Conservation (phyloP, 768 basidiomycete species). For the Sutorius australiensis region DNA sequence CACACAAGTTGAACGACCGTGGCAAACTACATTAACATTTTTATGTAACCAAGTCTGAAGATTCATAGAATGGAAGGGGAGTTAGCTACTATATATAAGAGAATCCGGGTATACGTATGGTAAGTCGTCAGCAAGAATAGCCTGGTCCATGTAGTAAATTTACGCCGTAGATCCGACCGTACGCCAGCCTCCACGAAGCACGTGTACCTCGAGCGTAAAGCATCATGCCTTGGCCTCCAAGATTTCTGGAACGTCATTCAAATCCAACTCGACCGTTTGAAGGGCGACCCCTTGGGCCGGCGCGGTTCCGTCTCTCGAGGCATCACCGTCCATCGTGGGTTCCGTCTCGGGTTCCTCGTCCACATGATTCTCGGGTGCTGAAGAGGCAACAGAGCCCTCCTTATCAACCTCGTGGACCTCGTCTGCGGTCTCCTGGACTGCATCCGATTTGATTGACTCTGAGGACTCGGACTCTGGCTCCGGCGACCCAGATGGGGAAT, state of each 20-base stretch:
- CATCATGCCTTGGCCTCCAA: constrained; percentile 19
- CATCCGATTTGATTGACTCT: constrained; percentile 3
- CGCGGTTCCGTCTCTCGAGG: constrained; percentile 3
- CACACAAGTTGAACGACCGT: background rate
- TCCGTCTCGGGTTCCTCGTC: constrained; percentile 7
- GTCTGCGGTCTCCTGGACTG: constrained; percentile 7
- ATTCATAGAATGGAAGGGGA: background rate
- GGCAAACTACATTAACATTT: background rate
- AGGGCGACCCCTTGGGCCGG: constrained; percentile 2
- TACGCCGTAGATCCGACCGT: constrained; percentile 5
- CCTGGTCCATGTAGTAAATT: constrained; percentile 2
- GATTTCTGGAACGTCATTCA: constrained; percentile 13
- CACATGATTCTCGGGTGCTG: constrained; percentile 5
- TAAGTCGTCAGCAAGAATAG: constrained; percentile 13
- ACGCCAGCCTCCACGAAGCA: background rate
- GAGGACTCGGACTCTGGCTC: constrained; percentile 10
- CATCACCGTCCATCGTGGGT: background rate
- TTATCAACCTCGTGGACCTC: constrained; percentile 12
- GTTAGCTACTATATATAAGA: constrained; percentile 18
- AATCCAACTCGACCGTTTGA: constrained; percentile 1
- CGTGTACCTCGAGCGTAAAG: constrained; percentile 24
- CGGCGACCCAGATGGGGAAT: constrained; percentile 31
- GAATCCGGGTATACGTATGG: constrained; percentile 21
- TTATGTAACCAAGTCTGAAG: background rate
- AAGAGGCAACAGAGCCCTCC: constrained; percentile 27